Evolutionary conservation across 495 filamentous ascomycete genomes (phyloP), one percentile per base, ranked within the genome.

Genomic region (Neurospora discreta): DNA sequence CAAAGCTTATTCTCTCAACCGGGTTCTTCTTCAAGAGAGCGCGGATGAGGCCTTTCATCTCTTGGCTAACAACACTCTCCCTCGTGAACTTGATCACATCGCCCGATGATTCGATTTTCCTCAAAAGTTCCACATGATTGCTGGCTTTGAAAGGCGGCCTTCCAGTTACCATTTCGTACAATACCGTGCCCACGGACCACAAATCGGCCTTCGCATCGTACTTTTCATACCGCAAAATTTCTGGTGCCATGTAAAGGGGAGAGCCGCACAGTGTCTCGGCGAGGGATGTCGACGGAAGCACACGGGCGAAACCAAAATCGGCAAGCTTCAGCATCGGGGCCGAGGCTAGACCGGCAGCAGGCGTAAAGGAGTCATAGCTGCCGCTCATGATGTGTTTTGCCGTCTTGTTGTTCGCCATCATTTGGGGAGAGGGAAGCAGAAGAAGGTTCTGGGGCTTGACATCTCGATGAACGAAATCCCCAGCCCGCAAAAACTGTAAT

Each of bases 171-270:
- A 98, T 97, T 84, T 99, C 95, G 79, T 91, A 95, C 26, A 96
- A 81, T 10, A 99, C 95, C 6, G 96, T 97, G 41, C 95, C 95
- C 43, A 97, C 92, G 26, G 95, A 99, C 95, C 95, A 99, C 42
- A 99, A 82, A 84, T 99, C 95, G 46, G 94, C 95, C 78, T 94
- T 96, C 60, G 94, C 93, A 82, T 97, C 95, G 80, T 99, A 99
- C 79, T 94, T 94, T 78, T 99, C 94, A 75, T 98, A 99, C 52
- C 94, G 89, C 52, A 99, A 87, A 72, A 99, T 99, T 81, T 99
- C 95, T 3, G 95, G 95, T 1, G 95, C 95, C 95, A 99, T 99
- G 81, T 99, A 99, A 33, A 99, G 85, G 16, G 95, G 95, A n/a
- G 95, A 99, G 40, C 95, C 95, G 80, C 95, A 99, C 7, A 99